phyloP scores from a whole-genome alignment of 495 filamentous ascomycete species.

The Podospora pseudopauciseta region DNA sequence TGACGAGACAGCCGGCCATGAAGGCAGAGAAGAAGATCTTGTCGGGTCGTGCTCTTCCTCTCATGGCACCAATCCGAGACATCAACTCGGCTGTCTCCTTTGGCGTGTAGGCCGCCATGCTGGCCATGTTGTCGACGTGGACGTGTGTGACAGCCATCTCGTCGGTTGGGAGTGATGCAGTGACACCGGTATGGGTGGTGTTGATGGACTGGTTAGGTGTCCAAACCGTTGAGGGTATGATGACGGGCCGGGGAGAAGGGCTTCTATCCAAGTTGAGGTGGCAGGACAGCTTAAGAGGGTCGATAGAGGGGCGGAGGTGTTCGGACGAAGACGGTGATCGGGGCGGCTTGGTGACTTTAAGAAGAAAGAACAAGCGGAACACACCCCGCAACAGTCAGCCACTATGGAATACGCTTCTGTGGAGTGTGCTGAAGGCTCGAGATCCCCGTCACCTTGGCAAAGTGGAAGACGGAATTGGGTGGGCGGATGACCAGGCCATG shows the following conservation, averaged over 20 bases:
- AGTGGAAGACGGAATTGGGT: constrained; percentile 6
- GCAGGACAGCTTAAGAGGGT: neutral
- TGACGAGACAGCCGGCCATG: constrained; percentile 51
- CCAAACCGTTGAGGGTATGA: neutral
- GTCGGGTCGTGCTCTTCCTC: constrained; percentile 51
- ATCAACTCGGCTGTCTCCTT: constrained; percentile 47
- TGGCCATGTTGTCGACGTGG: constrained; percentile 13
- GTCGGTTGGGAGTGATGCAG: neutral
- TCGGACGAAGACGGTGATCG: neutral
- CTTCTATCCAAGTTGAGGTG: neutral
- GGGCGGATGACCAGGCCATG: neutral
- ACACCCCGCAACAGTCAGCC: neutral
- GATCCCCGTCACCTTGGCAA: constrained; percentile 7
- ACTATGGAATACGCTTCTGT: constrained; percentile 1
- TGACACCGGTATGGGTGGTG: neutral
- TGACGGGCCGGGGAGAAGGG: neutral
- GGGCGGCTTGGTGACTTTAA: neutral
- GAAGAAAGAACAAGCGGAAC: neutral
- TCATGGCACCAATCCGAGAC: constrained; percentile 44
- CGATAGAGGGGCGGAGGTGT: neutral
- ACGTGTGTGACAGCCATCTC: constrained; percentile 12
- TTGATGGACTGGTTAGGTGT: neutral
- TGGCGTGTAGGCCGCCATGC: constrained; percentile 38
- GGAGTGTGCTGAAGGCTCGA: neutral
- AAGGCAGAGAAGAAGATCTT: constrained; percentile 55